Conservation (phyloP, 2,329 filamentous ascomycete genomes). For the Colletotrichum limetticola region DNA sequence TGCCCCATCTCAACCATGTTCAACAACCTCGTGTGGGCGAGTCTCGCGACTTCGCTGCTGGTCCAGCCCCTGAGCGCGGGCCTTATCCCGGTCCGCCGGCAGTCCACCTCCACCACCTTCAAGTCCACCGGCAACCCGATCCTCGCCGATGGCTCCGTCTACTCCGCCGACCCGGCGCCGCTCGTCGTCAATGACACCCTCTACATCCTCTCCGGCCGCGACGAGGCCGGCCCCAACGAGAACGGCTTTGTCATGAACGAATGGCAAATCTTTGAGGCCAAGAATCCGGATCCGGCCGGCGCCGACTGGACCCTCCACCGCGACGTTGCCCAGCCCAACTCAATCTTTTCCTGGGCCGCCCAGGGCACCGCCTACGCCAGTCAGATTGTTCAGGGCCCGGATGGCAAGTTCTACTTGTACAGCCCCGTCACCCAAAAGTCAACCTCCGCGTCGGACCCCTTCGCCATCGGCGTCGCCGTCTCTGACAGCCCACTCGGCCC, state of each 20-base stretch:
- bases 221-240: conserved; percentile 42
- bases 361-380: conserved; percentile 48
- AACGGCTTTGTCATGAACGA: conserved; percentile 50
- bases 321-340: conserved; percentile 43
- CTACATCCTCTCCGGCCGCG: conserved; percentile 49
- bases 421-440: conserved; percentile 45
- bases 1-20: conserved; percentile 9
- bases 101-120: conserved; percentile 38
- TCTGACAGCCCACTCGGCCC: conserved; percentile 45
- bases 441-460: conserved; percentile 43
- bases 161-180: conserved; percentile 51
- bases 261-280: conserved; percentile 48
- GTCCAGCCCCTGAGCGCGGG: conserved; percentile 17
- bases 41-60: conserved; percentile 20
- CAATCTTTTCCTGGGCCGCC: conserved; percentile 48
- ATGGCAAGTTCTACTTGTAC: conserved; percentile 51
- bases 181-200: conserved; percentile 49
- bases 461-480: conserved; percentile 51
- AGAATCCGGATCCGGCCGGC: conserved; percentile 43
- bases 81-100: conserved; percentile 19
- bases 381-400: conserved; percentile 46
- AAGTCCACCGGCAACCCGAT: conserved; percentile 49
- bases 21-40: conserved; percentile 11
- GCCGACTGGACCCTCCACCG: conserved; percentile 47
- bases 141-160: conserved; percentile 48